Percentiles rank a stretch among this genome's conserved stretches.
Conservation (phyloP, 768 basidiomycete genomes). For the Agrocybe chaxingu region DNA sequence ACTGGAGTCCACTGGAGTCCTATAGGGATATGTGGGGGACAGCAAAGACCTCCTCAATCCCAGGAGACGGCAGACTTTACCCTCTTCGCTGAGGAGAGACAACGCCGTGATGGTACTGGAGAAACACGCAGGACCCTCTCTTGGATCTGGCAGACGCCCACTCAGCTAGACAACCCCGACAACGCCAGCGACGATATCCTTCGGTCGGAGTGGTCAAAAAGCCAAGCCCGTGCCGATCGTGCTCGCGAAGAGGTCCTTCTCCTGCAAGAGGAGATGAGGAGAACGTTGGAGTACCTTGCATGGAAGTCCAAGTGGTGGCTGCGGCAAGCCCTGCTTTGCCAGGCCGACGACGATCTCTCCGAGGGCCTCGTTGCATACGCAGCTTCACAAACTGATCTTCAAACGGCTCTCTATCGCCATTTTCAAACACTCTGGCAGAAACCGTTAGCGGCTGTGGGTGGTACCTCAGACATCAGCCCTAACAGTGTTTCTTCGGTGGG, state of each 20-base stretch:
- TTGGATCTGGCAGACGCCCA: constrained; percentile 10
- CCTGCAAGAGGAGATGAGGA: constrained; percentile 23
- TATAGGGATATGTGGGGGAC: no score
- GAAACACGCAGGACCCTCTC: constrained; percentile 7
- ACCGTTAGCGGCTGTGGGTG: no score
- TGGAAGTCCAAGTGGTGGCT: constrained; percentile 17
- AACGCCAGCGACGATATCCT: background rate
- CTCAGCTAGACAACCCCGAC: background rate
- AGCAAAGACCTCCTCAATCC: background rate
- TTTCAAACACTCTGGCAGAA: no score
- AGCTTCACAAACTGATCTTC: no score
- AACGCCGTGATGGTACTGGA: constrained; percentile 11
- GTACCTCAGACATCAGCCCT: no score
- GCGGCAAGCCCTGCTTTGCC: no score
- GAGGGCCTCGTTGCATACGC: no score
- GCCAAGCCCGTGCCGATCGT: constrained; percentile 12
- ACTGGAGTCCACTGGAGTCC: no score
- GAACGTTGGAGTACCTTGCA: constrained; percentile 7
- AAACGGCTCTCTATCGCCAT: no score
- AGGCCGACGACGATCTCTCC: no score
- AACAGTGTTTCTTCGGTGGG: no score
- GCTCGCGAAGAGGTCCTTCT: constrained; percentile 22
- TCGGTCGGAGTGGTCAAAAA: constrained; percentile 20
- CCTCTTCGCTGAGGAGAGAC: background rate
- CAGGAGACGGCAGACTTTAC: background rate